Evolutionary conservation across 352 stramenopile genomes (phyloP).

Genomic region (Stramenopiles sp.): DNA sequence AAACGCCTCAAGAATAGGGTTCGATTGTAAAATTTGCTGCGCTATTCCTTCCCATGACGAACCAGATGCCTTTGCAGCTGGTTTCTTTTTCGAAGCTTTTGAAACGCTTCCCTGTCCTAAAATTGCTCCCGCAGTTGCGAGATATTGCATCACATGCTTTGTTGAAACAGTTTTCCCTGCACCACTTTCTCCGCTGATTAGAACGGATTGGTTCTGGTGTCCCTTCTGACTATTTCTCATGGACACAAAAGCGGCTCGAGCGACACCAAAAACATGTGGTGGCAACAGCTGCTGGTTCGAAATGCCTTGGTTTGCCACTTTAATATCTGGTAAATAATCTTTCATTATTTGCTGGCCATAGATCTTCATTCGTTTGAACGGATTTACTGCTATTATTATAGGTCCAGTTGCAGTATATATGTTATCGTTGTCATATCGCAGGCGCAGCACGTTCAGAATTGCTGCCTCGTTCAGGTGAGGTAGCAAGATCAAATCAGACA

Average conservation of each 20-base stretch:
- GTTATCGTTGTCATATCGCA: constrained; percentile 68
- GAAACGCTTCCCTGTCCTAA: neutral
- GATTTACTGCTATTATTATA: neutral
- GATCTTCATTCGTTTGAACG: constrained; percentile 3
- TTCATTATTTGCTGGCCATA: neutral
- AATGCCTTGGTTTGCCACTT: neutral
- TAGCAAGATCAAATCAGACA: constrained; percentile 72
- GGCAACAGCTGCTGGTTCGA: constrained; percentile 33
- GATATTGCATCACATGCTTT: constrained; percentile 87
- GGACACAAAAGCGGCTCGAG: constrained; percentile 47
- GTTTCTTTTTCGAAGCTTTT: neutral
- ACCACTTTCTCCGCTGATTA: constrained; percentile 71
- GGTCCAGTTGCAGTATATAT: neutral
- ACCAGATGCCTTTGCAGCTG: neutral
- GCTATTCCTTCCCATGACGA: constrained; percentile 29
- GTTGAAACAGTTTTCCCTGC: constrained; percentile 85
- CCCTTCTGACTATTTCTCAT: constrained; percentile 33
- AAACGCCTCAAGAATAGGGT: constrained; percentile 75
- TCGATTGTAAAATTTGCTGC: constrained; percentile 61
- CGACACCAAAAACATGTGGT: constrained; percentile 69
- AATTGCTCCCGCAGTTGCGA: constrained; percentile 33
- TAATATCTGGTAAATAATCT: neutral
- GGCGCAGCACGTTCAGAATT: constrained; percentile 69
- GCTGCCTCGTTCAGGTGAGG: constrained; percentile 75
- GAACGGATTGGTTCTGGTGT: constrained; percentile 55